A percentile compares a stretch with the other conserved stretches of the same genome.
phyloP scores from a whole-genome alignment of 495 filamentous ascomycete species.

The Aspergillus diversus region DNA sequence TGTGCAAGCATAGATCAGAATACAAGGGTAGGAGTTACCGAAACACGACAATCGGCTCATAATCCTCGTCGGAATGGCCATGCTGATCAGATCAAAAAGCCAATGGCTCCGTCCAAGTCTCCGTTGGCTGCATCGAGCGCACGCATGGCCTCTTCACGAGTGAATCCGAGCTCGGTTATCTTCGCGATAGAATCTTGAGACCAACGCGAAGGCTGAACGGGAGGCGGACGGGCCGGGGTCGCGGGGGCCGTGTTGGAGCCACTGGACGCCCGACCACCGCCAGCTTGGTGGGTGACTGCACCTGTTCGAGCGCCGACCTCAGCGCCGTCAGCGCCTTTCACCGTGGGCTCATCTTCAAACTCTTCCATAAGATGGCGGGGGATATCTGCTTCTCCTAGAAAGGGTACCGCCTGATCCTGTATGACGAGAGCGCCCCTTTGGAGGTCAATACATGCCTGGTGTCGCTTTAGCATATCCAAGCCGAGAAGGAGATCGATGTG shows the following conservation, averaged over 20 bases:
- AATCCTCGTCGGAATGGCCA: slow-evolving; percentile 8
- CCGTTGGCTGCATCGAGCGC: slow-evolving; percentile 83
- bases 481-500: slow-evolving; percentile 93
- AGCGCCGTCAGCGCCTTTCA: slow-evolving; percentile 82
- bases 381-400: slow-evolving; percentile 91
- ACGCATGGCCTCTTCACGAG: slow-evolving; percentile 72
- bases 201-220: slow-evolving; percentile 40
- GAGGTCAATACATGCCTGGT: slow-evolving; percentile 92
- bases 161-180: slow-evolving; percentile 79
- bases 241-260: slow-evolving; percentile 20
- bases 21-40: slow-evolving; percentile 10
- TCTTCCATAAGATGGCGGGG: slow-evolving; percentile 75
- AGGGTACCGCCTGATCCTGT: slow-evolving; percentile 82
- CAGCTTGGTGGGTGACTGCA: slow-evolving; percentile 68
- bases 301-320: slow-evolving; percentile 85
- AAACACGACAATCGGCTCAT: slow-evolving; percentile 12
- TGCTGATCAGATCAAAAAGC: slow-evolving; percentile 66
- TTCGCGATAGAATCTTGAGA: slow-evolving; percentile 54
- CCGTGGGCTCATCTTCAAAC: slow-evolving; percentile 76
- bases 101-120: slow-evolving; percentile 84
- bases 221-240: slow-evolving; percentile 32
- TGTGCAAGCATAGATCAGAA: slow-evolving; percentile 14
- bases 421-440: slow-evolving; percentile 78
- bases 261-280: slow-evolving; percentile 27
- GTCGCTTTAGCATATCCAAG: slow-evolving; percentile 92